A percentile compares a stretch with the other conserved stretches of the same genome.
Conservation (phyloP, 192 early-diverging fungal species). For the Coemansia sp. region DNA sequence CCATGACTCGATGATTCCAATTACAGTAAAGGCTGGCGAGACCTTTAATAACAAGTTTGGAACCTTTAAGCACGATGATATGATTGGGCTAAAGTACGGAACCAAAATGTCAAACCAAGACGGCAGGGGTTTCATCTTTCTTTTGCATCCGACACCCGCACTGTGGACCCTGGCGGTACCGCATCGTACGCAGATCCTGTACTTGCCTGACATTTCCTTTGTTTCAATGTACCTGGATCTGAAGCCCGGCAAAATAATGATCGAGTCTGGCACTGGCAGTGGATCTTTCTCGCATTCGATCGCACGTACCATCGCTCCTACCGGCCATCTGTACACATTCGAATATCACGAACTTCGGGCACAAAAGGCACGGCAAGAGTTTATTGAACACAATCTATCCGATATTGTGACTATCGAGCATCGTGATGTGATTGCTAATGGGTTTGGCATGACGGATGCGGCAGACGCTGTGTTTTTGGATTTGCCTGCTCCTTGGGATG, state of each 20-base stretch:
- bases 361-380: slow-evolving; percentile 66
- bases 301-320: slow-evolving; percentile 80
- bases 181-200: slow-evolving; percentile 96
- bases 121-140: slow-evolving; percentile 72
- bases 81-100: slow-evolving; percentile 87
- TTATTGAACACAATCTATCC: slow-evolving; percentile 69
- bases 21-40: slow-evolving; percentile 58
- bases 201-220: slow-evolving; percentile 91
- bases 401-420: slow-evolving; percentile 69
- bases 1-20: slow-evolving; percentile 64
- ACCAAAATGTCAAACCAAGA: slow-evolving; percentile 63
- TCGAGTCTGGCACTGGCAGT: slow-evolving; percentile 92
- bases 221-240: slow-evolving; percentile 79
- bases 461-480: slow-evolving; percentile 94
- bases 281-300: slow-evolving; percentile 98
- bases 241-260: slow-evolving; percentile 75
- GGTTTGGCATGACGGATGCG: slow-evolving; percentile 69
- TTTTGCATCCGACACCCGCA: slow-evolving; percentile 91
- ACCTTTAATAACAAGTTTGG: slow-evolving; percentile 79
- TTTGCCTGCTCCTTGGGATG: slow-evolving; percentile 95
- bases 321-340: slow-evolving; percentile 87
- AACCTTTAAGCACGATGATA: slow-evolving; percentile 69
- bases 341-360: slow-evolving; percentile 88
- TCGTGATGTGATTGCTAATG: slow-evolving; percentile 73
- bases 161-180: slow-evolving; percentile 91